A percentile compares a stretch with the other conserved stretches of the same genome.
These are phyloP conservation scores for Calendula officinalis DNA, from an alignment of 129 eudicot species.

Conservation along the genomic window DNA sequence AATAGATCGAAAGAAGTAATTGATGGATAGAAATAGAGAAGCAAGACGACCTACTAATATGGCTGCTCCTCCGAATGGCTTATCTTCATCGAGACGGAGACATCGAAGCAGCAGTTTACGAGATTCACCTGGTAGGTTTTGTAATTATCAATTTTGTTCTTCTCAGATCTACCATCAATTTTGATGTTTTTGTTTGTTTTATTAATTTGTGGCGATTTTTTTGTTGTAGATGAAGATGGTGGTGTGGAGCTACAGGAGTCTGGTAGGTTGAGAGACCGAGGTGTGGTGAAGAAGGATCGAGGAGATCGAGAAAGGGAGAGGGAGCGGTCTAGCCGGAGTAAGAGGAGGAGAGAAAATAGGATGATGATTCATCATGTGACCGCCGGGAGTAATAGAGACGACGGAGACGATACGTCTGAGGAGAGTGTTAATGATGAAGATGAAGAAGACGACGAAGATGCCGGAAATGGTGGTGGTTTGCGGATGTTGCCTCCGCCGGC, in stretches of 20 bases:
- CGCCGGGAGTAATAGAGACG: conserved; percentile 40
- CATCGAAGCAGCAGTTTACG: conserved; percentile 59
- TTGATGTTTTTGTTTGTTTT: conserved; percentile 16
- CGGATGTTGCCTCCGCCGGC: conserved; percentile 53
- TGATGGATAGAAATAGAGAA: conserved; percentile 83
- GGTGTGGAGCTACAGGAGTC: conserved; percentile 54
- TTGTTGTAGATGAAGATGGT: conserved; percentile 66
- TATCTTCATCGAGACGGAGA: conserved; percentile 57
- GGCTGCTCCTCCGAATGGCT: conserved; percentile 51
- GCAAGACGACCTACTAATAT: conserved; percentile 53
- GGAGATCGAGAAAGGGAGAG: conserved; percentile 64
- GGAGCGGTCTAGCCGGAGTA: conserved; percentile 45
- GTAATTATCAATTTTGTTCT: background rate
- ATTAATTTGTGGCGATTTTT: background rate
- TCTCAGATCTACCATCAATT: conserved; percentile 31
- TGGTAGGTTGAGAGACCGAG: conserved; percentile 61
- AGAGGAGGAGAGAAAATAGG: conserved; percentile 59
- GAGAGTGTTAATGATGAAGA: conserved; percentile 85
- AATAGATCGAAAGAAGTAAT: background rate
- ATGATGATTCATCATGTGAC: conserved; percentile 33
- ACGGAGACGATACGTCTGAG: conserved; percentile 70
- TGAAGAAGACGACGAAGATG: conserved; percentile 64
- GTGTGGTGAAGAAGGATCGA: conserved; percentile 62
- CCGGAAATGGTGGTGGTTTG: conserved; percentile 29
- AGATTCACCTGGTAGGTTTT: conserved; percentile 63